A percentile compares a stretch with the other conserved stretches of the same genome.
Evolutionary conservation across 352 stramenopile genomes (phyloP).

Genomic region (Paralagenidium karlingii): DNA sequence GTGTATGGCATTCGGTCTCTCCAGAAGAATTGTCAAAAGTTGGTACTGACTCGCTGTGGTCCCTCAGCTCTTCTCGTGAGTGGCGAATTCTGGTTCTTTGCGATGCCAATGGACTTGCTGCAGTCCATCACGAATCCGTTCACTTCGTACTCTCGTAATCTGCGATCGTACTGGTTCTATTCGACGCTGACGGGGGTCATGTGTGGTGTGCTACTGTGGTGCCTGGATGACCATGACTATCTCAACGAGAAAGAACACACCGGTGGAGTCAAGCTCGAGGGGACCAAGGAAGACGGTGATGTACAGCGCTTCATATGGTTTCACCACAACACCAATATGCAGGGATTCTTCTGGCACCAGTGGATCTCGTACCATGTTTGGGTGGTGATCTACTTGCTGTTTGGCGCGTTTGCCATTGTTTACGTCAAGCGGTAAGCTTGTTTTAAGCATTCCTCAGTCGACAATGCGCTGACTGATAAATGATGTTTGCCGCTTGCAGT

Average conservation of each 20-base stretch:
- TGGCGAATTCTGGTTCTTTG: constrained; percentile 85
- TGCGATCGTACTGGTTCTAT: constrained; percentile 76
- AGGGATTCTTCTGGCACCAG: constrained; percentile 67
- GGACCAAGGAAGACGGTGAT: constrained; percentile 13
- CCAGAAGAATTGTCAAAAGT: neutral
- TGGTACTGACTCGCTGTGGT: neutral
- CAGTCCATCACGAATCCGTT: constrained; percentile 86
- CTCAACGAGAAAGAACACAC: constrained; percentile 4
- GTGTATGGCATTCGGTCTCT: constrained; percentile 4
- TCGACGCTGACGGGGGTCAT: constrained; percentile 53
- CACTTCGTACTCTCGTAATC: constrained; percentile 77
- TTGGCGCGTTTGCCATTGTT: constrained; percentile 50
- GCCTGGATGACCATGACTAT: constrained; percentile 25
- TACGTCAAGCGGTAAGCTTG: constrained; percentile 42
- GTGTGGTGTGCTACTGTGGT: constrained; percentile 52
- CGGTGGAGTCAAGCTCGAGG: constrained; percentile 7
- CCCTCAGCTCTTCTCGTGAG: constrained; percentile 54
- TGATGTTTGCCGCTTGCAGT: neutral
- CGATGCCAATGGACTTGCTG: constrained; percentile 80
- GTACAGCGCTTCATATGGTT: constrained; percentile 63
- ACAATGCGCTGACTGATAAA: no score
- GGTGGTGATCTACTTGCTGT: constrained; percentile 64
- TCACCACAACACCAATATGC: constrained; percentile 66
- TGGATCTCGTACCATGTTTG: constrained; percentile 78
- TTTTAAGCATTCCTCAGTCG: constrained; percentile 1